phyloP scores from a whole-genome alignment of 148 eudicot genomes.

The Chenopodium quinoa region DNA sequence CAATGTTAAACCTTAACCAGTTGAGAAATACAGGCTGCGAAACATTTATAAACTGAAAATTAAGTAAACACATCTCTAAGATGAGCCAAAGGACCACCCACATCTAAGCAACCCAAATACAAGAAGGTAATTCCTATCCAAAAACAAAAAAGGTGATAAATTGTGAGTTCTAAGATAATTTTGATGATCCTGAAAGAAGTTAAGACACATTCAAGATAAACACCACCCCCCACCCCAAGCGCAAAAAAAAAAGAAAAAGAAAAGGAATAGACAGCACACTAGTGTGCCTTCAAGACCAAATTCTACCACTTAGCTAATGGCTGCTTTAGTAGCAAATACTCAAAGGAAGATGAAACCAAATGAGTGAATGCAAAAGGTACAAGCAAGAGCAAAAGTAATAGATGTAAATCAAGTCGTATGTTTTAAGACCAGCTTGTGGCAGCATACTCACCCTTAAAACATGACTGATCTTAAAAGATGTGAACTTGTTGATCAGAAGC shows the following conservation, averaged over 20 bases:
- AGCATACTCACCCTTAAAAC: conserved; percentile 62
- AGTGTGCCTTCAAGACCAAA: not conserved
- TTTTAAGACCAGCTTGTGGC: not conserved
- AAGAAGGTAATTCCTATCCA: too few relatives aligned
- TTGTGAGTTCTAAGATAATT: not conserved
- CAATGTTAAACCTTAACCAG: not conserved
- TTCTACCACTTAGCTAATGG: not conserved
- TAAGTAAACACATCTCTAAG: not conserved
- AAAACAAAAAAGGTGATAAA: not conserved
- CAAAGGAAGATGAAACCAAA: not conserved
- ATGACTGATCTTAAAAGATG: conserved; percentile 64
- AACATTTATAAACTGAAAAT: not conserved
- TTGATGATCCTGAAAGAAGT: not conserved
- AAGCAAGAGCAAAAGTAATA: not conserved
- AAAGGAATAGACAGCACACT: not conserved
- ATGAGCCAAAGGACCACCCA: not conserved
- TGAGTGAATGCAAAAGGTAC: not conserved
- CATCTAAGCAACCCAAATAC: not conserved
- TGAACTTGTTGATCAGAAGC: conserved; percentile 58
- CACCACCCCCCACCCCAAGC: too few relatives aligned
- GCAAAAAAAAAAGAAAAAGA: too few relatives aligned
- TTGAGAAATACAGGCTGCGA: not conserved
- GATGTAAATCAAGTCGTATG: not conserved
- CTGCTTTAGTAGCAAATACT: not conserved
- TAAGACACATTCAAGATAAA: not conserved